phyloP scores from a whole-genome alignment of 2,329 filamentous ascomycete species.

The Eutypella sp. region DNA sequence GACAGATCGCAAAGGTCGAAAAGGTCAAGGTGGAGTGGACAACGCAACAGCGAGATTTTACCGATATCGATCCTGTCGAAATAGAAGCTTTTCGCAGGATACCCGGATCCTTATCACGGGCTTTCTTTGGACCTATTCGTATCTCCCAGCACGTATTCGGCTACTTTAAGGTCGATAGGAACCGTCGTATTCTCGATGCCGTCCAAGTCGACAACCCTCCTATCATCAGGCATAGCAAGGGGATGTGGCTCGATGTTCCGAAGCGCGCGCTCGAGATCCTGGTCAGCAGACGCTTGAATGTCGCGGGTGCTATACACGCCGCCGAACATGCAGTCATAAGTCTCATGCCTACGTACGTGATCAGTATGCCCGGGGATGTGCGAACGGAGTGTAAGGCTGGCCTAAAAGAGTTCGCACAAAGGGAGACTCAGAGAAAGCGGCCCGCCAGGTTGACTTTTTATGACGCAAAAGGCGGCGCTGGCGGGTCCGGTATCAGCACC shows the following conservation, averaged over 20 bases:
- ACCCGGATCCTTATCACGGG: conserved; percentile 54
- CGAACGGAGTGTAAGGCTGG: conserved; percentile 90
- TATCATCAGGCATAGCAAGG: conserved; percentile 77
- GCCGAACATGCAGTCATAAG: conserved; percentile 88
- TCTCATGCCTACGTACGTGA: conserved; percentile 84
- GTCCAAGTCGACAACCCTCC: conserved; percentile 91
- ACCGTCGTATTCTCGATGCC: conserved; percentile 80
- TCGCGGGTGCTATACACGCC: conserved; percentile 87
- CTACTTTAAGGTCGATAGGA: conserved; percentile 94
- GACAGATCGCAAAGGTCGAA: conserved; percentile 80
- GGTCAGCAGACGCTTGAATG: conserved; percentile 64
- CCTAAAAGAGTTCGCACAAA: conserved; percentile 77
- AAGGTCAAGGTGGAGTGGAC: conserved; percentile 92
- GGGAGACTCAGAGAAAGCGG: conserved; percentile 67
- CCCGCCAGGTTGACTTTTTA: conserved; percentile 91
- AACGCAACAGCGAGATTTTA: conserved; percentile 87
- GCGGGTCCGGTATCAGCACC: conserved; percentile 78
- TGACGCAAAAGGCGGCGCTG: conserved; percentile 83
- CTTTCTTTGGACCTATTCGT: conserved; percentile 81
- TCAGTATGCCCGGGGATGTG: conserved; percentile 85
- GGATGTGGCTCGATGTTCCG: conserved; percentile 94
- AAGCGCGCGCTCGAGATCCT: conserved; percentile 74
- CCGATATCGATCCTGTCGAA: conserved; percentile 88
- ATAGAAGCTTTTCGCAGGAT: conserved; percentile 82
- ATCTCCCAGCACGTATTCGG: conserved; percentile 89